Evolutionary conservation across 768 basidiomycete species (phyloP), one percentile per base, ranked within the genome.

Genomic region (Leccinum truebloodii): DNA sequence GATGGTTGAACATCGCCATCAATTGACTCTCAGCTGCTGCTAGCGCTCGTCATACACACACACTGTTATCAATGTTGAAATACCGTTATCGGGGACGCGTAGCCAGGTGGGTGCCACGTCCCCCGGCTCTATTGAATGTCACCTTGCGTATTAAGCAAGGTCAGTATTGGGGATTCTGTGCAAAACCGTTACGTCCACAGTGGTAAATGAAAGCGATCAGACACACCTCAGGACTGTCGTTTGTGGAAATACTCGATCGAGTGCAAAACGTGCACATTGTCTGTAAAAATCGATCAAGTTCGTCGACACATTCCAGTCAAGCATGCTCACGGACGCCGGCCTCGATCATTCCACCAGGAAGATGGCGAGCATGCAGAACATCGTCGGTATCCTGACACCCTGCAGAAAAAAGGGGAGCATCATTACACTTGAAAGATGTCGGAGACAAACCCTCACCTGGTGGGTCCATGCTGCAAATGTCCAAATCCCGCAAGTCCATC

Each of bases 241-340:
- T 9, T 32, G 30, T 32, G 30, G 30, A 32, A 32, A 32, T 32
- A 32, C 30, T 32, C 30, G 30, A 32, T 32, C 30, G 30, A 99
- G 73, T 98, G 87, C 7, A 96, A 97, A 2, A 99, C 96, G 70
- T 99, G 95, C 59, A 96, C 96, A 63, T 98, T 99, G 71, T 99
- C 95, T 98, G 67, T 3, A 37, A 22, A 46, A 4, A 39, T 39
- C 12, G 7, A 39, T 39, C 37, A 39, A 16, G 37, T 4, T 18
- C 12, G 35, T 22, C 52, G 57, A 44, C 54, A 39, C 48, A 3
- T 49, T n/a, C 13, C 16, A 39, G 26, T 13, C 13, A 30, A 32
- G 34, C 54, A 20, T 6, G 91, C 95, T 81, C 69, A 98, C 96
- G 96, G 66, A 99, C 96, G 56, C 96, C 96, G 37, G 95, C 94